A percentile compares a stretch with the other conserved stretches of the same genome.
Conservation (phyloP, 2,329 filamentous ascomycete genomes). For the Tolypocladium tropicale region DNA sequence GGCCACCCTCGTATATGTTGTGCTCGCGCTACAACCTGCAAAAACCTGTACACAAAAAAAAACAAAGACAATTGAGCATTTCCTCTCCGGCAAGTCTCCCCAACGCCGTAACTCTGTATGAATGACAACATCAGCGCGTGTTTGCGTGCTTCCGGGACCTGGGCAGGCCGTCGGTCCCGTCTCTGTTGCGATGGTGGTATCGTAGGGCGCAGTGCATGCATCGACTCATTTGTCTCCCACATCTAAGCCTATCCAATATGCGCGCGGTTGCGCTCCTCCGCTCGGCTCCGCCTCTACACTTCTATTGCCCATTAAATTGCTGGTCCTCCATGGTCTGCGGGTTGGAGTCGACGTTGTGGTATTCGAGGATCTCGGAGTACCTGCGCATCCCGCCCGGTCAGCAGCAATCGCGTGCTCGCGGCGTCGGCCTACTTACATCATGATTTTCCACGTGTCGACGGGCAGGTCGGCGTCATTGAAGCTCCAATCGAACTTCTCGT, state of each 20-base stretch:
- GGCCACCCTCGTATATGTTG: not conserved
- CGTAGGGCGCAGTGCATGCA: slow-evolving; percentile 1
- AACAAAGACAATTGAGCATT: not conserved
- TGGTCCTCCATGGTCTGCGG: slow-evolving; percentile 26
- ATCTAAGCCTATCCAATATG: slow-evolving; percentile 3
- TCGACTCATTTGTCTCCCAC: not conserved
- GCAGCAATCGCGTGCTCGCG: not conserved
- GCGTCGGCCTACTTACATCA: slow-evolving; percentile 63
- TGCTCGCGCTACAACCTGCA: not conserved
- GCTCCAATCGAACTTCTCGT: slow-evolving; percentile 99
- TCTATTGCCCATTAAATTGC: slow-evolving; percentile 25
- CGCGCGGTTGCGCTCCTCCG: not conserved
- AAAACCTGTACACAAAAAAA: not conserved
- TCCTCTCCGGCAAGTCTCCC: slow-evolving; percentile 12
- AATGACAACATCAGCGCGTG: slow-evolving; percentile 1
- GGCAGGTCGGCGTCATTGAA: slow-evolving; percentile 97
- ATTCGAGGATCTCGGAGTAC: slow-evolving; percentile 98
- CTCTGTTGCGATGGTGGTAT: slow-evolving; percentile 1
- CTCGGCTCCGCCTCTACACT: not conserved
- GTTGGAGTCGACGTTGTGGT: slow-evolving; percentile 76
- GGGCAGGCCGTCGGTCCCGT: not conserved
- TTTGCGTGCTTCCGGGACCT: not conserved
- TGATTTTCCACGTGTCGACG: slow-evolving; percentile 99
- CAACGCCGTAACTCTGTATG: slow-evolving; percentile 16
- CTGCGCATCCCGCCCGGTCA: slow-evolving; percentile 36